These are phyloP conservation scores for Coemansia sp. DNA, from an alignment of 192 early-diverging fungal genomes.

Conservation along the genomic window DNA sequence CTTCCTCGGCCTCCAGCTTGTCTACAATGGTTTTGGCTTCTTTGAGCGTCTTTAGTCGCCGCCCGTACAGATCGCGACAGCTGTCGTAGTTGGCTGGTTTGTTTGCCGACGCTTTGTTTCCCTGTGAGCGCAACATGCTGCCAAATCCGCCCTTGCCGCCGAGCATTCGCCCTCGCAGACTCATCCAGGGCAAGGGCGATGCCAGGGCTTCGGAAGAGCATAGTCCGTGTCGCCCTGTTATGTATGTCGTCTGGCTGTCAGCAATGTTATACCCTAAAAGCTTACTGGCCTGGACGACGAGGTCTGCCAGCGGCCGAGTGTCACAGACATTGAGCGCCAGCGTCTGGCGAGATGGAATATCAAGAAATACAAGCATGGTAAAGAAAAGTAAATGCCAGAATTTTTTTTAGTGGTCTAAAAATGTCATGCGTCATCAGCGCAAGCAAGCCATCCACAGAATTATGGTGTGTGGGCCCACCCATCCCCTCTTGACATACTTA, in stretches of 20 bases:
- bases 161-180: conserved; percentile 35
- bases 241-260: conserved; percentile 1
- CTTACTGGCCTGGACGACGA: conserved; percentile 7
- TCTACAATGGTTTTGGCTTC: conserved; percentile 77
- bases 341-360: conserved; percentile 15
- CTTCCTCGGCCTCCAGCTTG: conserved; percentile 17
- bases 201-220: conserved; percentile 14
- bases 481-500: too few relatives aligned
- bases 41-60: conserved; percentile 84
- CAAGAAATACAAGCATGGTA: conserved; percentile 32
- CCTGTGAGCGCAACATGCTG: conserved; percentile 87
- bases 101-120: conserved; percentile 80
- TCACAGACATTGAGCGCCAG: conserved; percentile 23
- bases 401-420: not conserved
- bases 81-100: conserved; percentile 91
- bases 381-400: not conserved
- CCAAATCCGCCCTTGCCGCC: conserved; percentile 99
- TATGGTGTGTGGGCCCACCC: too few relatives aligned
- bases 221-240: conserved; percentile 31
- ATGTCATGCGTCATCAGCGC: not conserved
- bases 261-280: conserved; percentile 3
- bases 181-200: conserved; percentile 14
- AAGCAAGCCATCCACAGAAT: not conserved
- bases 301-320: conserved; percentile 21
- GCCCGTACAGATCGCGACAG: conserved; percentile 89